Evolutionary conservation across 352 stramenopile species (phyloP).

Genomic region (Phytophthora hibernalis): DNA sequence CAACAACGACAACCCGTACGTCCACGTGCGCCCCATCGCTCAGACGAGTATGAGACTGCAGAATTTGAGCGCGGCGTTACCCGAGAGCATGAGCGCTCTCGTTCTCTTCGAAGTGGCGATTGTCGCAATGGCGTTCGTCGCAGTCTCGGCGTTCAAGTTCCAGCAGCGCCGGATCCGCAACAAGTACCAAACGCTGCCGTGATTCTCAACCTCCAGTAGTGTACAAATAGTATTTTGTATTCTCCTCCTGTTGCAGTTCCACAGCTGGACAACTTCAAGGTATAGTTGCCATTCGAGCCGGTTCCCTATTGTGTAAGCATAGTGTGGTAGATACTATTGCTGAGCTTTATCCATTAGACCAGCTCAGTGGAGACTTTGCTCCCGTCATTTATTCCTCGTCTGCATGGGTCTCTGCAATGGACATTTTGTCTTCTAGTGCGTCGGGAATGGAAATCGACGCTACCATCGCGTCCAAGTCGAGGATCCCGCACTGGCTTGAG

Average conservation of each 20-base stretch:
- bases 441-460: constrained; percentile 10
- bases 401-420: constrained; percentile 21
- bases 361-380: constrained; percentile 2
- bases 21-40: constrained; percentile 22
- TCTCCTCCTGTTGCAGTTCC: too few relatives aligned
- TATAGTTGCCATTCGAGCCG: constrained; percentile 25
- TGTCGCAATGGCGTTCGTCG: constrained; percentile 21
- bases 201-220: neutral
- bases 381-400: neutral
- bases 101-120: constrained; percentile 35
- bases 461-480: constrained; percentile 24
- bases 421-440: constrained; percentile 10
- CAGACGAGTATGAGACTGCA: constrained; percentile 20
- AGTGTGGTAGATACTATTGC: neutral
- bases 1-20: constrained; percentile 27
- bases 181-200: constrained; percentile 29
- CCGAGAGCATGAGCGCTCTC: constrained; percentile 34
- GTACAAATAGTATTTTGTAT: constrained; percentile 19
- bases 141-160: constrained; percentile 36
- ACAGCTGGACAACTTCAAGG: constrained; percentile 14
- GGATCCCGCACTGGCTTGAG: constrained; percentile 12
- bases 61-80: constrained; percentile 23
- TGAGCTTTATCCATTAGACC: neutral
- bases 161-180: constrained; percentile 32
- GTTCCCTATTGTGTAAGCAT: neutral